Conservation (phyloP, 495 filamentous ascomycete species). For the Tricharina praecox region DNA sequence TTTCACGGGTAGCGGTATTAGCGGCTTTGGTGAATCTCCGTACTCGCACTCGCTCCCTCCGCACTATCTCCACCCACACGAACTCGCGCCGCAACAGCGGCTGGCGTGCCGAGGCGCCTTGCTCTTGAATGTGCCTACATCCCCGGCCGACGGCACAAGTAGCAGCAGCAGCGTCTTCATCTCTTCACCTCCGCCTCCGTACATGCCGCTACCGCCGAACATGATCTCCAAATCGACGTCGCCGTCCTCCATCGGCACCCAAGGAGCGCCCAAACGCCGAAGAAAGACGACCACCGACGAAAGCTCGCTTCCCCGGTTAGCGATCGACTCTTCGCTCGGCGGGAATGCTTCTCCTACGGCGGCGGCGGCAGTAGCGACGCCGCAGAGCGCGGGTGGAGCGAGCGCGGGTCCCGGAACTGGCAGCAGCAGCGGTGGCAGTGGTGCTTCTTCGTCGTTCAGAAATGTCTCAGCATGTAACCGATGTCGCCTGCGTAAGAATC, state of each 20-base stretch:
- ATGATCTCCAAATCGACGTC: conserved; percentile 4
- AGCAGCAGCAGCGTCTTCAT: conserved; percentile 2
- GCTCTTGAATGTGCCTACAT: conserved; percentile 1
- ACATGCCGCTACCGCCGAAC: not conserved
- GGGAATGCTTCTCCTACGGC: conserved; percentile 14
- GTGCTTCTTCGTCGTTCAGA: conserved; percentile 49
- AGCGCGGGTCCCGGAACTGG: not conserved
- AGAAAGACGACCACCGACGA: conserved; percentile 18
- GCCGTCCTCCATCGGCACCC: not conserved
- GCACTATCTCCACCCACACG: not conserved
- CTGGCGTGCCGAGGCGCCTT: conserved; percentile 5
- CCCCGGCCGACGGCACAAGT: conserved; percentile 4
- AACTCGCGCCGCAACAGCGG: not conserved
- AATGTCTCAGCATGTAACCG: conserved; percentile 93
- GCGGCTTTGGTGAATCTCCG: not conserved
- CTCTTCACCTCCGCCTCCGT: conserved; percentile 3
- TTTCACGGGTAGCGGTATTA: conserved; percentile 3
- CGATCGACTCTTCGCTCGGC: conserved; percentile 13
- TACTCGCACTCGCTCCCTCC: not conserved
- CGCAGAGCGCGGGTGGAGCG: not conserved
- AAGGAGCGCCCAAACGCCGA: conserved; percentile 22
- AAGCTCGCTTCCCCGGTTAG: conserved; percentile 8
- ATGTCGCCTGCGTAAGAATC: conserved; percentile 80
- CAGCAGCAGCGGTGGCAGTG: not conserved
- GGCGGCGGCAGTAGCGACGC: conserved; percentile 6